Evolutionary conservation across 495 filamentous ascomycete species (phyloP).

Genomic region (Trichoderma gamsii): DNA sequence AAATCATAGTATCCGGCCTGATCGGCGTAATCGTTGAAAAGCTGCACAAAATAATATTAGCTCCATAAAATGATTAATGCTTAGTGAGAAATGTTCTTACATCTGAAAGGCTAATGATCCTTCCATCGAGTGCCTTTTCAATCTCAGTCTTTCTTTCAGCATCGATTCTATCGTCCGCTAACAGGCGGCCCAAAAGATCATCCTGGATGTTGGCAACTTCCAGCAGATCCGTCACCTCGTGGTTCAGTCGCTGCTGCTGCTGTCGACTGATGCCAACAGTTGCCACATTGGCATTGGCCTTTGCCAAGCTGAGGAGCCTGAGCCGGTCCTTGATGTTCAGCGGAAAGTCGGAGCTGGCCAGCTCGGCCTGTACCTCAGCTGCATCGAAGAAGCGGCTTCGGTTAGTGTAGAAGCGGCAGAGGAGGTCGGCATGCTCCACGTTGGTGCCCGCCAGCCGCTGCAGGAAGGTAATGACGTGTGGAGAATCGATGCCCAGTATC

Average conservation of each 20-base stretch:
- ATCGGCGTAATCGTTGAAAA: conserved; percentile 87
- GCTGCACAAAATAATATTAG: conserved; percentile 41
- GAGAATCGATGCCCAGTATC: conserved; percentile 73
- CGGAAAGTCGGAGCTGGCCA: conserved; percentile 73
- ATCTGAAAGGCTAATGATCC: conserved; percentile 62
- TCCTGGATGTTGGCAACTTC: conserved; percentile 94
- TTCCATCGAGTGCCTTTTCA: conserved; percentile 60
- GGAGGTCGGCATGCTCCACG: conserved; percentile 75
- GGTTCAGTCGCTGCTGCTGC: conserved; percentile 67
- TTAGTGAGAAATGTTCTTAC: conserved; percentile 44
- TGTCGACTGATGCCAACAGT: conserved; percentile 66
- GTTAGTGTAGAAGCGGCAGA: conserved; percentile 84
- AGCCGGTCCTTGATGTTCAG: conserved; percentile 74
- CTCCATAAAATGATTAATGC: conserved; percentile 13
- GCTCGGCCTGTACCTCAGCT: conserved; percentile 73
- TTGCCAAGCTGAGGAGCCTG: conserved; percentile 80
- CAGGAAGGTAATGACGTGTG: conserved; percentile 82
- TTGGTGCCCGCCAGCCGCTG: conserved; percentile 61
- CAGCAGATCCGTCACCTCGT: conserved; percentile 77
- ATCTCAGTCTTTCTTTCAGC: conserved; percentile 55
- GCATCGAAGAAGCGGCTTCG: conserved; percentile 75
- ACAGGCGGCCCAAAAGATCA: conserved; percentile 76
- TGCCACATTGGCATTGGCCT: conserved; percentile 75
- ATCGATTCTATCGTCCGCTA: conserved; percentile 60
- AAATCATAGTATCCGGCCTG: conserved; percentile 86